These are phyloP conservation scores for Ogataea sp. DNA, from an alignment of 805 yeast species.

Conservation along the genomic window DNA sequence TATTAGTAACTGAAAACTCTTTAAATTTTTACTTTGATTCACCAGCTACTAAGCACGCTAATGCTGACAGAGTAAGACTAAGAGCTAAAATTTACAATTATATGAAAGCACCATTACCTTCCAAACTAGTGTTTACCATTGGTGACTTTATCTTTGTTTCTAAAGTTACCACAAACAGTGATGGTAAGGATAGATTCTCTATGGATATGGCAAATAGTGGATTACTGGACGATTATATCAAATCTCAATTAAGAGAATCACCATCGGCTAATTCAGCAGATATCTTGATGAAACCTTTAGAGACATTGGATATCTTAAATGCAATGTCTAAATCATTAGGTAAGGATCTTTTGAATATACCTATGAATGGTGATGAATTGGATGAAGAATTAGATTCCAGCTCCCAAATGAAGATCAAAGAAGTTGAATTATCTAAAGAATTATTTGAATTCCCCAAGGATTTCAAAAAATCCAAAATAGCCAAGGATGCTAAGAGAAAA, in stretches of 20 bases:
- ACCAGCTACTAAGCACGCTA: constrained; percentile 25
- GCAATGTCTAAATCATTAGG: constrained; percentile 24
- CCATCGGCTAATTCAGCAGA: constrained; percentile 14
- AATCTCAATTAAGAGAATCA: constrained; percentile 15
- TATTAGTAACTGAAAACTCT: no score
- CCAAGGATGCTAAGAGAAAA: constrained; percentile 23
- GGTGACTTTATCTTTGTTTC: constrained; percentile 33
- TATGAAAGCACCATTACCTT: constrained; percentile 37
- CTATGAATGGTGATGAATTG: no score
- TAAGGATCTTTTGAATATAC: no score
- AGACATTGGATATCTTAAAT: constrained; percentile 16
- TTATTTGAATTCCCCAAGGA: constrained; percentile 20
- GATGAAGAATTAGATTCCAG: no score
- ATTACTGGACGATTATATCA: constrained; percentile 27
- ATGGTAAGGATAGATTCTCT: no score
- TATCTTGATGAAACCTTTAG: not conserved
- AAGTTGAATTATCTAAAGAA: constrained; percentile 11
- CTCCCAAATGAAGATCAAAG: no score
- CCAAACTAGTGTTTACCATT: constrained; percentile 31
- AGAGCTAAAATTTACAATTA: constrained; percentile 35
- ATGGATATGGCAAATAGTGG: constrained; percentile 23
- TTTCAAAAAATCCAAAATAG: constrained; percentile 20
- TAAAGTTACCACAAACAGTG: no score
- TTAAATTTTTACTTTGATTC: constrained; percentile 17
- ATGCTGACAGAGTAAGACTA: constrained; percentile 28